A percentile compares a stretch with the other conserved stretches of the same genome.
These are phyloP conservation scores for Saturnispora silvae DNA, from an alignment of 805 yeast species.

Conservation along the genomic window DNA sequence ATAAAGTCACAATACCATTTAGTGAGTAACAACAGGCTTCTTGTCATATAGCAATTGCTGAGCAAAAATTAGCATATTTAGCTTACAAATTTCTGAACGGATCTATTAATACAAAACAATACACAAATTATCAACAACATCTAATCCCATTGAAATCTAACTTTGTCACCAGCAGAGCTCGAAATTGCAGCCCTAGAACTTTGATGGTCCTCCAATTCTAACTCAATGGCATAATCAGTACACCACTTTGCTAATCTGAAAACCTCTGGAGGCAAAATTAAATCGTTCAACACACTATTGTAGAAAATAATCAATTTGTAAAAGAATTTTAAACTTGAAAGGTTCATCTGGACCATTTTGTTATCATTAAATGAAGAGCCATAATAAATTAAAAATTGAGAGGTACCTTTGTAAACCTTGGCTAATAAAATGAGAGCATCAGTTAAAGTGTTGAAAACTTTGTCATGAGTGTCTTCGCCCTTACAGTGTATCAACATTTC, in stretches of 20 bases:
- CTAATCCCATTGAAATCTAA: not conserved
- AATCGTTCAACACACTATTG: conserved; percentile 53
- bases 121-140: too few relatives aligned
- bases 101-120: not conserved
- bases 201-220: conserved; percentile 22
- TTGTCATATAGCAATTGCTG: too few relatives aligned
- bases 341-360: conserved; percentile 43
- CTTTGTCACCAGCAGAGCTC: too few relatives aligned
- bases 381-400: conserved; percentile 34
- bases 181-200: not conserved
- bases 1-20: too few relatives aligned
- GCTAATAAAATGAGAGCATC: conserved; percentile 52
- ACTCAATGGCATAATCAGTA: conserved; percentile 51
- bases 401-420: conserved; percentile 44
- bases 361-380: conserved; percentile 16
- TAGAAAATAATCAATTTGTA: conserved; percentile 55
- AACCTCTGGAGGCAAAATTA: conserved; percentile 51
- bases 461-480: conserved; percentile 50
- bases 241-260: conserved; percentile 65
- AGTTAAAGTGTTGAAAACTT: conserved; percentile 43
- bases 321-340: conserved; percentile 53
- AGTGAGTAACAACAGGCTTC: too few relatives aligned
- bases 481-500: conserved; percentile 49
- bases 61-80: too few relatives aligned
- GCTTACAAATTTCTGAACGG: not conserved